phyloP scores from a whole-genome alignment of 805 yeast genomes.

The Candida manassasensis region DNA sequence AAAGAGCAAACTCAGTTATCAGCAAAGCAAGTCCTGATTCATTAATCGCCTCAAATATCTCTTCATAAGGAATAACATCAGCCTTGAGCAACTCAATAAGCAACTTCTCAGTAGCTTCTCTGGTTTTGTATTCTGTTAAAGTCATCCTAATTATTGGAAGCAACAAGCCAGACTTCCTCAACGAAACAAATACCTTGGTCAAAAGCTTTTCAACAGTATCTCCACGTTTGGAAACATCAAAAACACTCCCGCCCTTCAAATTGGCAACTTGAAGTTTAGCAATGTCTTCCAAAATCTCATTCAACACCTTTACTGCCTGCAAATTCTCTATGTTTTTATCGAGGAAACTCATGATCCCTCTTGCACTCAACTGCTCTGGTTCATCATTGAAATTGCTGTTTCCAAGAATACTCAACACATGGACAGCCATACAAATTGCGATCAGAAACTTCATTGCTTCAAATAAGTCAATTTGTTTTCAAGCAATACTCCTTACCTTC shows the following conservation, averaged over 20 bases:
- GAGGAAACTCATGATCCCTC: conserved; percentile 2
- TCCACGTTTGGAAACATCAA: conserved; percentile 8
- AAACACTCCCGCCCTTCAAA: neutral
- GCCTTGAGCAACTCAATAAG: conserved; percentile 22
- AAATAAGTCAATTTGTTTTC: too few species aligned
- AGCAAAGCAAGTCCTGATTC: conserved; percentile 28
- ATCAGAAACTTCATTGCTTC: too few species aligned
- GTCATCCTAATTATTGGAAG: conserved; percentile 22
- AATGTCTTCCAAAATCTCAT: conserved; percentile 2
- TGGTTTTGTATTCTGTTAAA: conserved; percentile 24
- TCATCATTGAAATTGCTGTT: too few species aligned
- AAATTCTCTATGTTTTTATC: conserved; percentile 5
- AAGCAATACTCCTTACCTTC: too few species aligned
- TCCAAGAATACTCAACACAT: too few species aligned
- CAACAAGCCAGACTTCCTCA: conserved; percentile 27
- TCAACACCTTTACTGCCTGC: conserved; percentile 7
- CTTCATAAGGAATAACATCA: conserved; percentile 28
- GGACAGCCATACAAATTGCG: too few species aligned
- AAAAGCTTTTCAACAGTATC: conserved; percentile 17
- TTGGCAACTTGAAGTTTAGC: conserved; percentile 3
- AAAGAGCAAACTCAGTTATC: conserved; percentile 19
- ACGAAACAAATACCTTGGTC: conserved; percentile 18
- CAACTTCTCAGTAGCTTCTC: conserved; percentile 20
- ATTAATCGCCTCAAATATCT: conserved; percentile 25
- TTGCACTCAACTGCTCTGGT: neutral